phyloP scores from a whole-genome alignment of 495 filamentous ascomycete genomes.

The Aspergillus egyptiacus region DNA sequence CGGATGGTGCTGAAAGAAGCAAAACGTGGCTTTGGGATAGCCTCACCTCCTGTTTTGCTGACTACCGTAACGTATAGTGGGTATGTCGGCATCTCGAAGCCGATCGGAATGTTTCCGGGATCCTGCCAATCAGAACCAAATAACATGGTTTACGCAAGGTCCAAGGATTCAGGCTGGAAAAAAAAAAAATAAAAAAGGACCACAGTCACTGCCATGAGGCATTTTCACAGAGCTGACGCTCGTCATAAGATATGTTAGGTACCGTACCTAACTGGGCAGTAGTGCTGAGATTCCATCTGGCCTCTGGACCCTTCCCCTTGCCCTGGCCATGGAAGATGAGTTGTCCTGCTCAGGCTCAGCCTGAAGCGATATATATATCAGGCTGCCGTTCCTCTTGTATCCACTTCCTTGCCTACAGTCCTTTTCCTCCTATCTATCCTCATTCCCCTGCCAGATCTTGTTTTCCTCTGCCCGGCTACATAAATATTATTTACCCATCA shows the following conservation, averaged over 20 bases:
- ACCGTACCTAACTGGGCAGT: slow-evolving; percentile 1
- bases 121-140: too few relatives aligned
- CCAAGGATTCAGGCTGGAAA: too few relatives aligned
- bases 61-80: too few relatives aligned
- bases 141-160: too few relatives aligned
- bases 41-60: too few relatives aligned
- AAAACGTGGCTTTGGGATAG: background rate
- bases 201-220: background rate
- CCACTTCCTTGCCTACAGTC: background rate
- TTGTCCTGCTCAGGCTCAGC: background rate
- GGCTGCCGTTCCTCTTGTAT: background rate
- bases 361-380: background rate
- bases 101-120: too few relatives aligned
- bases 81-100: too few relatives aligned
- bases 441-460: background rate
- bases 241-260: background rate
- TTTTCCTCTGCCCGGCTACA: slow-evolving; percentile 1
- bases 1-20: background rate
- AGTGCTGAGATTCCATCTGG: too few relatives aligned
- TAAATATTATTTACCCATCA: slow-evolving; percentile 30
- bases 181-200: too few relatives aligned
- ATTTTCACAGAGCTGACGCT: slow-evolving; percentile 6
- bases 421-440: slow-evolving; percentile 2
- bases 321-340: background rate
- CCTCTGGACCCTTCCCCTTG: too few relatives aligned